Evolutionary conservation across 164 flowering plant genomes (phyloP).

Genomic region (Tinospora cordifolia): DNA sequence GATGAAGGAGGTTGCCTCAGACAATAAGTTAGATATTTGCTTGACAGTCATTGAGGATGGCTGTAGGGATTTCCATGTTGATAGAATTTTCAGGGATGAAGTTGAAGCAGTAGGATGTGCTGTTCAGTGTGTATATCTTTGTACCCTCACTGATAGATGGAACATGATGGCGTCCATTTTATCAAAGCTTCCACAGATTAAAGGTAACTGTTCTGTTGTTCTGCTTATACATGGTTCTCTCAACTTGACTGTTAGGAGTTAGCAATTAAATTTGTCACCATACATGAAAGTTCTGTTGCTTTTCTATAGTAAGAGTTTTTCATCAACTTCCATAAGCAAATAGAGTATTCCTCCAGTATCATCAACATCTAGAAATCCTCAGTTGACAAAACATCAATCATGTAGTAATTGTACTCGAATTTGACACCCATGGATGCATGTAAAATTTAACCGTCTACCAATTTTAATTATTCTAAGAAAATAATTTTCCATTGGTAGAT

Average conservation of each 20-base stretch:
- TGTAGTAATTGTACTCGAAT: too few relatives aligned
- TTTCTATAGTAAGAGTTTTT: neutral
- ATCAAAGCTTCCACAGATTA: constrained; percentile 63
- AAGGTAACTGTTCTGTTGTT: constrained; percentile 32
- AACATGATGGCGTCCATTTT: constrained; percentile 67
- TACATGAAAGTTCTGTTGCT: neutral
- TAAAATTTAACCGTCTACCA: too few relatives aligned
- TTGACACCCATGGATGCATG: too few relatives aligned
- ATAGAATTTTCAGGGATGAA: constrained; percentile 53
- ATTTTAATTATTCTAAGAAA: too few relatives aligned
- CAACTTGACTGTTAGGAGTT: neutral
- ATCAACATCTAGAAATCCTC: neutral
- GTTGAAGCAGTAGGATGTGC: constrained; percentile 68
- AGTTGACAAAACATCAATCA: neutral
- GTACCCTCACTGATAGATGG: constrained; percentile 67
- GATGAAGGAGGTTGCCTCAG: constrained; percentile 70
- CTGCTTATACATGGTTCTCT: neutral
- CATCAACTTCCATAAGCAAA: neutral
- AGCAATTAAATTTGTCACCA: neutral
- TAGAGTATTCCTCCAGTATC: neutral
- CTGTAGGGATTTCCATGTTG: constrained; percentile 35
- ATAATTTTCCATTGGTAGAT: too few relatives aligned
- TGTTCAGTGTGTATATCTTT: constrained; percentile 65
- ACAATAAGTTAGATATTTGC: constrained; percentile 65
- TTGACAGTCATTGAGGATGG: constrained; percentile 74